These are phyloP conservation scores for Leccinum huronense DNA, from an alignment of 1,284 basidiomycete species.

Conservation along the genomic window DNA sequence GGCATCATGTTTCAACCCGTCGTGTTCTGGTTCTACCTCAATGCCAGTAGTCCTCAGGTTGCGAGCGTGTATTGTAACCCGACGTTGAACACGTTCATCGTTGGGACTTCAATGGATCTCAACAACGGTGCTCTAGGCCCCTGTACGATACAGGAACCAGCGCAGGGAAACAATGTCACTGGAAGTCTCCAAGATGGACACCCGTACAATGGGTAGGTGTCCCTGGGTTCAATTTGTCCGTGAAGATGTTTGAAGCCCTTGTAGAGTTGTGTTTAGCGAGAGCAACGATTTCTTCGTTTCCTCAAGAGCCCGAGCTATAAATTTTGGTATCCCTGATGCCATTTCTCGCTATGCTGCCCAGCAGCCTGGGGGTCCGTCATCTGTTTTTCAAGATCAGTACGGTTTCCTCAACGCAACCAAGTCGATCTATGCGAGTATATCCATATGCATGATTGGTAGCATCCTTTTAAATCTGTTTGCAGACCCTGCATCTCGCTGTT, in stretches of 20 bases:
- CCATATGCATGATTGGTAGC: background rate
- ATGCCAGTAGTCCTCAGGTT: conserved; percentile 37
- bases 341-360: conserved; percentile 51
- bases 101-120: conserved; percentile 46
- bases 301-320: conserved; percentile 48
- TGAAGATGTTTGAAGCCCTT: conserved; percentile 3
- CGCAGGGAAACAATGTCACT: conserved; percentile 50
- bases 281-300: conserved; percentile 44
- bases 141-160: conserved; percentile 35
- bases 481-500: conserved; percentile 57
- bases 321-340: conserved; percentile 51
- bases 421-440: conserved; percentile 48
- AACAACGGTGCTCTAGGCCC: conserved; percentile 41
- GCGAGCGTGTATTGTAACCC: conserved; percentile 58
- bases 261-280: conserved; percentile 47
- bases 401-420: conserved; percentile 52
- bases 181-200: conserved; percentile 41
- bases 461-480: conserved; percentile 5
- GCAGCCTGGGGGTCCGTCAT: conserved; percentile 37
- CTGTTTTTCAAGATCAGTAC: conserved; percentile 46
- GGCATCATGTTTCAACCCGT: conserved; percentile 51
- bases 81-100: conserved; percentile 43
- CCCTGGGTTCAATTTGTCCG: background rate
- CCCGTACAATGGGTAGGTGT: conserved; percentile 54
- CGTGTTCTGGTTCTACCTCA: conserved; percentile 61